These are phyloP conservation scores for Pneumocystis canis DNA, from an alignment of 1,139 yeast species.

Conservation along the genomic window DNA sequence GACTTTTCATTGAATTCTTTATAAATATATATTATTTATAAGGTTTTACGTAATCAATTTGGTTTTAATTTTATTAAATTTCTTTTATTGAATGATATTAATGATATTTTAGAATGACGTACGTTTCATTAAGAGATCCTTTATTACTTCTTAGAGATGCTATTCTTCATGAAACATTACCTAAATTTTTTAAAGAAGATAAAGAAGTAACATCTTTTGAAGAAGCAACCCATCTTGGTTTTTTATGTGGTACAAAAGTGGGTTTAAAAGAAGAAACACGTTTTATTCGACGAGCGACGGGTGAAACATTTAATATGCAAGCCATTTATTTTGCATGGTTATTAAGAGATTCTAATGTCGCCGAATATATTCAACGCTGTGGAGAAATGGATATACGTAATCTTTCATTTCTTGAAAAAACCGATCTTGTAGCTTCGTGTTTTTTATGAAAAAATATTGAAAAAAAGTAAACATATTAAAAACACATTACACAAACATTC, in stretches of 20 bases:
- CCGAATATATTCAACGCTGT: slow-evolving; percentile 70
- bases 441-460: too few relatives aligned
- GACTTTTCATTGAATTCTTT: too few relatives aligned
- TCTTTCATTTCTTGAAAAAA: slow-evolving; percentile 71
- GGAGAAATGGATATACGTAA: slow-evolving; percentile 49
- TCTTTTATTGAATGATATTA: too few relatives aligned
- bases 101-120: too few relatives aligned
- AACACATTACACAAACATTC: too few relatives aligned
- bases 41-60: too few relatives aligned
- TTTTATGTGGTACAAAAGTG: not conserved
- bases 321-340: slow-evolving; percentile 72
- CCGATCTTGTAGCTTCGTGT: slow-evolving; percentile 38
- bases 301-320: slow-evolving; percentile 34
- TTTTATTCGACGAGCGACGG: not conserved
- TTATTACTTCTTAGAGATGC: slow-evolving; percentile 13
- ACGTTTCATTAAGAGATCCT: too few relatives aligned
- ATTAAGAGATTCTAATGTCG: slow-evolving; percentile 56
- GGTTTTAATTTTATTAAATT: too few relatives aligned
- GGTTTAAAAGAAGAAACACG: not conserved
- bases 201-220: not conserved
- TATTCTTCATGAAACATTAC: slow-evolving; percentile 10
- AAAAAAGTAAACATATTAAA: too few relatives aligned
- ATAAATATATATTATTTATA: too few relatives aligned
- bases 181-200: slow-evolving; percentile 10
- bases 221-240: not conserved